These are phyloP conservation scores for Agaricus blazei DNA, from an alignment of 768 basidiomycete genomes.

Conservation along the genomic window DNA sequence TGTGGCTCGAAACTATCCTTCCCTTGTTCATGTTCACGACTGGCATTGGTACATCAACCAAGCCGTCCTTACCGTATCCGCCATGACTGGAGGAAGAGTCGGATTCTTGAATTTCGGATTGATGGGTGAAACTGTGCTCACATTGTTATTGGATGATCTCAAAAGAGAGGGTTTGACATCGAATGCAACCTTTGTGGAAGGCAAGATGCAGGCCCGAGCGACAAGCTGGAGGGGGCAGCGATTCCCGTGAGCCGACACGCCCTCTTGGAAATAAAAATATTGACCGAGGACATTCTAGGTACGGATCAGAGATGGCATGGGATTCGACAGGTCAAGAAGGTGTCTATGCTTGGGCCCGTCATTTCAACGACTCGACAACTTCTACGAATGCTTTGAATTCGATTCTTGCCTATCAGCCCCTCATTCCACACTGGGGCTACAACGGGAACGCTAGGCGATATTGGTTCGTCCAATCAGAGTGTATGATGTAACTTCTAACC, in stretches of 20 bases:
- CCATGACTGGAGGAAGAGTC: slow-evolving; percentile 40
- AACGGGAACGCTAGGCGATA: slow-evolving; percentile 56
- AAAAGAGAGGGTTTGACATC: slow-evolving; percentile 44
- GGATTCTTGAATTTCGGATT: slow-evolving; percentile 43
- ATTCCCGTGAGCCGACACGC: slow-evolving; percentile 38
- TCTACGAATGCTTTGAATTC: slow-evolving; percentile 50
- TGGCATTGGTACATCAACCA: slow-evolving; percentile 59
- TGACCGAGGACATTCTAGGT: slow-evolving; percentile 24
- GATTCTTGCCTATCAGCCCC: slow-evolving; percentile 51
- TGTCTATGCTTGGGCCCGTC: slow-evolving; percentile 48
- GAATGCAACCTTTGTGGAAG: slow-evolving; percentile 42
- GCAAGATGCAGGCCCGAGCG: slow-evolving; percentile 41
- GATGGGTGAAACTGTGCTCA: slow-evolving; percentile 55
- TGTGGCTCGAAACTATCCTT: slow-evolving; percentile 52
- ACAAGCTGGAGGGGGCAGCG: slow-evolving; percentile 40
- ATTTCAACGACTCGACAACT: slow-evolving; percentile 47
- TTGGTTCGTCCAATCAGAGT: slow-evolving; percentile 29
- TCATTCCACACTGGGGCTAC: slow-evolving; percentile 58
- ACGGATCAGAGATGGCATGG: slow-evolving; percentile 60
- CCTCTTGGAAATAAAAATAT: neutral
- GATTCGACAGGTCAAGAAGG: slow-evolving; percentile 54
- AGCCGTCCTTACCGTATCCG: slow-evolving; percentile 41
- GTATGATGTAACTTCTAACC: neutral
- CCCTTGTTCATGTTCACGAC: slow-evolving; percentile 36
- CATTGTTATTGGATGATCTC: slow-evolving; percentile 42